Percentiles rank a stretch among this genome's conserved stretches.
phyloP scores from a whole-genome alignment of 306 rosid species.

The Alnus glutinosa region DNA sequence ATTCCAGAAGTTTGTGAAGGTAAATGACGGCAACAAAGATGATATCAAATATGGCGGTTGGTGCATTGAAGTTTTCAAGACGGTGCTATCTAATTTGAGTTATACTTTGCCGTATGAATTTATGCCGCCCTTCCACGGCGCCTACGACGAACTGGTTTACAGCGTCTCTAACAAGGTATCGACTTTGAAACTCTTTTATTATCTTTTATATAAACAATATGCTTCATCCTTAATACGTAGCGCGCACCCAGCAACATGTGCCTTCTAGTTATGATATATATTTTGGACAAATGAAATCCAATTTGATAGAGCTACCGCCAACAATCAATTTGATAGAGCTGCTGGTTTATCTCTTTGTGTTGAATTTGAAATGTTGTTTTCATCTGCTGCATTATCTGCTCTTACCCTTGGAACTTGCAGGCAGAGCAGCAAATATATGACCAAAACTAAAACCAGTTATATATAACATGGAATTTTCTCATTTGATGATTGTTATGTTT shows the following conservation, averaged over 20 bases:
- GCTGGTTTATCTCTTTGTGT: too few relatives aligned
- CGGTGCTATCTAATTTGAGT: background rate
- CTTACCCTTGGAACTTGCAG: background rate
- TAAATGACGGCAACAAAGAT: background rate
- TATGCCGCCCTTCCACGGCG: background rate
- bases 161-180: conserved; percentile 28
- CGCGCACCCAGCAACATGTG: too few relatives aligned
- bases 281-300: too few relatives aligned
- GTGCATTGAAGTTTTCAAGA: conserved; percentile 25
- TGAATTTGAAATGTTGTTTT: too few relatives aligned
- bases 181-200: background rate
- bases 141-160: conserved; percentile 15
- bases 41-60: conserved; percentile 20
- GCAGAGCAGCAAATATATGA: too few relatives aligned
- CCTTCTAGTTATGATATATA: too few relatives aligned
- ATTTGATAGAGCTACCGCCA: too few relatives aligned
- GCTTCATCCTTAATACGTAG: background rate
- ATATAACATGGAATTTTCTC: background rate
- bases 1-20: conserved; percentile 26
- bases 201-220: background rate
- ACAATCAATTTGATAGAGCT: too few relatives aligned
- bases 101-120: conserved; percentile 19
- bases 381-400: too few relatives aligned
- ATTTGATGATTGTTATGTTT: background rate
- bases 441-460: too few relatives aligned